Conservation (phyloP, 2,329 filamentous ascomycete species). For the Cladosporium halotolerans region DNA sequence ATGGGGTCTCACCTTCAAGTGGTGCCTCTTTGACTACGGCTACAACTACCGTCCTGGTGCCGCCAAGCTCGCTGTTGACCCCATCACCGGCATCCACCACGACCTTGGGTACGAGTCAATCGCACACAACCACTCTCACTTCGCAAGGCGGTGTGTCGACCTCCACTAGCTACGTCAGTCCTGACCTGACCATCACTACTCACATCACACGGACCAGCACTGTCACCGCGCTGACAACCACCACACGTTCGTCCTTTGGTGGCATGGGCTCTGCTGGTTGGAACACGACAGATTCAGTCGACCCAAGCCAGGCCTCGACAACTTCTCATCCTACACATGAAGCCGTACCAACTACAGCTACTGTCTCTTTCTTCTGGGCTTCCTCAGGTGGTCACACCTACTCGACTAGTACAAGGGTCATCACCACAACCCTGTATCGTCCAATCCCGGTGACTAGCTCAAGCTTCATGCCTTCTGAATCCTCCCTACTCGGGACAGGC, state of each 20-base stretch:
- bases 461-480: no score
- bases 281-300: slow-evolving; percentile 18
- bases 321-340: slow-evolving; percentile 2
- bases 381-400: slow-evolving; percentile 20
- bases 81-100: slow-evolving; percentile 14
- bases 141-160: slow-evolving; percentile 24
- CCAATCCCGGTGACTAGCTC: neutral
- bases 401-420: slow-evolving; percentile 21
- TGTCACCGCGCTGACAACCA: slow-evolving; percentile 15
- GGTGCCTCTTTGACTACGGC: slow-evolving; percentile 19
- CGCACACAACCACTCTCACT: slow-evolving; percentile 13
- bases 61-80: slow-evolving; percentile 12
- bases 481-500: no score
- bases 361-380: slow-evolving; percentile 20
- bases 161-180: slow-evolving; percentile 19
- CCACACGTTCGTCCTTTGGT: slow-evolving; percentile 17
- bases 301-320: slow-evolving; percentile 7
- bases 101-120: slow-evolving; percentile 4
- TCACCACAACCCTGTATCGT: slow-evolving; percentile 21
- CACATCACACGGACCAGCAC: slow-evolving; percentile 24
- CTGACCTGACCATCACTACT: slow-evolving; percentile 22
- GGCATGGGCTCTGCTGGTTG: slow-evolving; percentile 24
- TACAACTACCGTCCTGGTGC: slow-evolving; percentile 20
- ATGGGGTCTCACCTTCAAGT: slow-evolving; percentile 21
- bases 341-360: slow-evolving; percentile 18